phyloP scores from a whole-genome alignment of 2,329 filamentous ascomycete species.

The Fusarium sp. region DNA sequence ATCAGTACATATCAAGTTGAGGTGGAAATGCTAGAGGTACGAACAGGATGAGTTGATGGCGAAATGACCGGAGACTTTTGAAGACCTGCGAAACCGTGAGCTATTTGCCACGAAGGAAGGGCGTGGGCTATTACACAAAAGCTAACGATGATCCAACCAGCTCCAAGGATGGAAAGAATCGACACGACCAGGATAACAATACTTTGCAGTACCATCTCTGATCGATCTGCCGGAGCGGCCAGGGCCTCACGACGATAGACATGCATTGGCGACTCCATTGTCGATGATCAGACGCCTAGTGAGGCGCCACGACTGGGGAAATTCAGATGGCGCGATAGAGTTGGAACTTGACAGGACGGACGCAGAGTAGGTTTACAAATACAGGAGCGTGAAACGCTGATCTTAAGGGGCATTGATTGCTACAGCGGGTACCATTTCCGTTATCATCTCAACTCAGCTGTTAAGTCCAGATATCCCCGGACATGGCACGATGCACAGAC shows the following conservation, averaged over 20 bases:
- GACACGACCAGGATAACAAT: not conserved
- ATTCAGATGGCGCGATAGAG: not conserved
- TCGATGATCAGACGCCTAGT: not conserved
- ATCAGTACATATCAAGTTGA: not conserved
- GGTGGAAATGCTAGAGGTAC: rapidly evolving
- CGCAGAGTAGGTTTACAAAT: not conserved
- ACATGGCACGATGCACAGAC: not conserved
- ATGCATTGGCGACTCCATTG: not conserved
- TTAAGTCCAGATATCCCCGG: not conserved
- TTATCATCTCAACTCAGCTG: not conserved
- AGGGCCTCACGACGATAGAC: not conserved
- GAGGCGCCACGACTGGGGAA: not conserved
- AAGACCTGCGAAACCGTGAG: not conserved
- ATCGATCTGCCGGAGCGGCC: not conserved
- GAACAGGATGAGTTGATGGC: not conserved
- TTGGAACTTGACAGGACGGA: not conserved
- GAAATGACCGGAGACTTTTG: not conserved
- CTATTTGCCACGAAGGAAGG: too few relatives aligned
- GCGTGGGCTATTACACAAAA: not conserved
- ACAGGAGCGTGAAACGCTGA: not conserved
- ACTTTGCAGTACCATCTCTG: not conserved
- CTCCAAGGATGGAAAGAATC: not conserved
- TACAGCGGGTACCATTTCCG: not conserved
- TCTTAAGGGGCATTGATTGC: not conserved
- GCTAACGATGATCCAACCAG: not conserved